A percentile compares a stretch with the other conserved stretches of the same genome.
Conservation (phyloP, 352 stramenopile genomes). For the Pythium pectinolyticum region DNA sequence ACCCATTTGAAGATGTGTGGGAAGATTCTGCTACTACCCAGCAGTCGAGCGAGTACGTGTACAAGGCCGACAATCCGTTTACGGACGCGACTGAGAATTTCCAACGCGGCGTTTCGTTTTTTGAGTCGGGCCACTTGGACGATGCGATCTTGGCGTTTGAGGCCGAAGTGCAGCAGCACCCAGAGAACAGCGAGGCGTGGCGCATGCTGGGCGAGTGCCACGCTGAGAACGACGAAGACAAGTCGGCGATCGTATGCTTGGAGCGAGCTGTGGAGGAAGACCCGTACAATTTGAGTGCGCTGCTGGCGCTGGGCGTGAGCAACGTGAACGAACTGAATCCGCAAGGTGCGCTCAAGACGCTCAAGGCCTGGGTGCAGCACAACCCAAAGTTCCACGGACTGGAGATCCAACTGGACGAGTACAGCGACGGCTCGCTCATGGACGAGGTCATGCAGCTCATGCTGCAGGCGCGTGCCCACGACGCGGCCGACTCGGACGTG, state of each 20-base stretch:
- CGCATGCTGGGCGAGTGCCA: conserved; percentile 94
- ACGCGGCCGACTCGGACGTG: conserved; percentile 74
- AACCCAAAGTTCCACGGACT: conserved; percentile 97
- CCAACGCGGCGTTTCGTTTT: conserved; percentile 76
- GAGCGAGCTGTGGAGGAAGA: conserved; percentile 93
- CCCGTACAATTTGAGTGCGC: conserved; percentile 92
- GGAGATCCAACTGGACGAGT: conserved; percentile 85
- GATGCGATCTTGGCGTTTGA: conserved; percentile 95
- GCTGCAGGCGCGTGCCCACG: conserved; percentile 85
- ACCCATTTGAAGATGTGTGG: conserved; percentile 83
- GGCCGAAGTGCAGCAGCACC: conserved; percentile 91
- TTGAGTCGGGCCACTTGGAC: conserved; percentile 88
- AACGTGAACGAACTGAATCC: conserved; percentile 98
- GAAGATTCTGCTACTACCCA: conserved; percentile 46
- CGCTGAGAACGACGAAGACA: conserved; percentile 96
- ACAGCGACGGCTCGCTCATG: conserved; percentile 90
- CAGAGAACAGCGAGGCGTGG: conserved; percentile 94
- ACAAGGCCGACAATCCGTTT: conserved; percentile 79
- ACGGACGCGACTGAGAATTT: conserved; percentile 68
- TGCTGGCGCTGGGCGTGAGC: conserved; percentile 92
- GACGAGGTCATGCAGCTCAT: conserved; percentile 94
- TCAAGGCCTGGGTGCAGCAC: conserved; percentile 96
- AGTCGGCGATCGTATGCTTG: conserved; percentile 94
- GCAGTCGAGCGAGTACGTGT: conserved; percentile 63
- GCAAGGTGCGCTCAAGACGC: conserved; percentile 89